phyloP scores from a whole-genome alignment of 2,329 filamentous ascomycete species.

The Paecilomyces dactylethromorphus region DNA sequence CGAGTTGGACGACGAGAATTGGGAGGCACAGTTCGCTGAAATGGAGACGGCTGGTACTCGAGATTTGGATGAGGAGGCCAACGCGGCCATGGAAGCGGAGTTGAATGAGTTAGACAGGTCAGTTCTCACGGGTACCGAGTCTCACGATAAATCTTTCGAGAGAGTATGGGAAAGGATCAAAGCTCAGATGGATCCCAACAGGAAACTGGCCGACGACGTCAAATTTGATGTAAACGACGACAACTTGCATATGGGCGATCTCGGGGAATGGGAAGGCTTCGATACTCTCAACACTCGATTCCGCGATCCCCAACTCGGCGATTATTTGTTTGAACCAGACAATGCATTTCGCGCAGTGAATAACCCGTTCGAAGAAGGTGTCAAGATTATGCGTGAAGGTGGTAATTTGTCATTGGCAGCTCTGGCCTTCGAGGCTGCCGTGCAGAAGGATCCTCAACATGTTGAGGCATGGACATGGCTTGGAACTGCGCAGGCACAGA shows the following conservation, averaged over 20 bases:
- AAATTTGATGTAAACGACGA: constrained; percentile 41
- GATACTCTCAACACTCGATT: constrained; percentile 63
- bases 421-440: constrained; percentile 90
- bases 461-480: constrained; percentile 91
- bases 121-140: constrained; percentile 60
- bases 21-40: constrained; percentile 94
- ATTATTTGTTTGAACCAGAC: constrained; percentile 91
- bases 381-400: constrained; percentile 86
- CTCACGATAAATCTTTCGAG: constrained; percentile 67
- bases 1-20: constrained; percentile 86
- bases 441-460: constrained; percentile 81
- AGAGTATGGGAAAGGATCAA: constrained; percentile 54
- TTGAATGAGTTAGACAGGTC: constrained; percentile 83
- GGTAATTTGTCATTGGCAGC: constrained; percentile 92
- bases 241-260: constrained; percentile 58
- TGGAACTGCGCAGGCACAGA: constrained; percentile 89
- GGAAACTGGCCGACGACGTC: constrained; percentile 59
- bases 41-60: constrained; percentile 58
- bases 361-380: constrained; percentile 87
- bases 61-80: constrained; percentile 56
- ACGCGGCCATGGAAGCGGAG: constrained; percentile 74
- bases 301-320: constrained; percentile 71
- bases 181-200: constrained; percentile 38
- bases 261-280: constrained; percentile 74
- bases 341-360: constrained; percentile 77